Evolutionary conservation across 192 early-diverging fungal species (phyloP).

Genomic region (Dissophora globulifera): DNA sequence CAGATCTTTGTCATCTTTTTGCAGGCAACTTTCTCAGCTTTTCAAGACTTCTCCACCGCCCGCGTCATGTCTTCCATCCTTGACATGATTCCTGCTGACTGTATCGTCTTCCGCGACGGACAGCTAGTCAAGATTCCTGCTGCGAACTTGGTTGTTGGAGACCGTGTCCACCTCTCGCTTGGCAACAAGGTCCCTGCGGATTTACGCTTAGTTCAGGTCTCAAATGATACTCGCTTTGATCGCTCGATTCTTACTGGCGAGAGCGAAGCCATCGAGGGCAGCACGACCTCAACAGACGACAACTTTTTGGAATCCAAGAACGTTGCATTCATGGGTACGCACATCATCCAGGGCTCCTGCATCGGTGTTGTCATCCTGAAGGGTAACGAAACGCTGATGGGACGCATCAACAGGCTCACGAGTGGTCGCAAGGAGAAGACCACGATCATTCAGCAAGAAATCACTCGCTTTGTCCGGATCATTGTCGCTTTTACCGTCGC

Average conservation of each 20-base stretch:
- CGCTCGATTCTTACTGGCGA: conserved; percentile 85
- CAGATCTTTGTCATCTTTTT: conserved; percentile 73
- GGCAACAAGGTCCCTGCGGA: conserved; percentile 88
- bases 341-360: conserved; percentile 79
- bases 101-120: conserved; percentile 79
- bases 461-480: conserved; percentile 74
- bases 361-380: conserved; percentile 83
- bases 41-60: conserved; percentile 76
- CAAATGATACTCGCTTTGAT: conserved; percentile 80
- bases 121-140: conserved; percentile 60
- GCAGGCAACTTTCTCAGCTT: conserved; percentile 77
- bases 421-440: conserved; percentile 40
- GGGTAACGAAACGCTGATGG: conserved; percentile 79
- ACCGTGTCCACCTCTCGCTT: conserved; percentile 73
- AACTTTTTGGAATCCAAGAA: conserved; percentile 87
- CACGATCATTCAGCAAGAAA: conserved; percentile 71
- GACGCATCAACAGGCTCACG: conserved; percentile 76
- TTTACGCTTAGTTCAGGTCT: conserved; percentile 73
- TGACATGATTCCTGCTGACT: conserved; percentile 75
- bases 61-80: conserved; percentile 79
- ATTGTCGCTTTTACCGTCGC: conserved; percentile 65
- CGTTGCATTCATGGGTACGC: conserved; percentile 81
- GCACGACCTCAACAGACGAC: conserved; percentile 71
- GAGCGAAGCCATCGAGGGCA: conserved; percentile 71
- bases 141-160: conserved; percentile 76